Evolutionary conservation across 176 grass and related monocot species (phyloP), one percentile per base, ranked within the genome.

Genomic region (Saccharum spontaneum): DNA sequence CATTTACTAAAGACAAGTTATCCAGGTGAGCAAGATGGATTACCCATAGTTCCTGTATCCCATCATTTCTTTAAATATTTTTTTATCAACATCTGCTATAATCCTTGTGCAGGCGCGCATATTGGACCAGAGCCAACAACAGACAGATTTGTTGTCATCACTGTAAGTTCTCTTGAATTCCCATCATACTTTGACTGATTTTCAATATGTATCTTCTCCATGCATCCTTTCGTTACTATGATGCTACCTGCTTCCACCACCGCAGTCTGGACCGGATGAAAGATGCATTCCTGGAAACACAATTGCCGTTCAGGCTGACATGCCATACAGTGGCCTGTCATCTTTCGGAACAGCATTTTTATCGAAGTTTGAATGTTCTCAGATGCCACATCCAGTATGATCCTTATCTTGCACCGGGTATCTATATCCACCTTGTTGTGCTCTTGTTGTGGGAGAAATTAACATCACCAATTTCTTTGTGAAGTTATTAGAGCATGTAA

Each of bases 81-180:
- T 6, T 77, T 83, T 75, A 54, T 81, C 22, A 67, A 30, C 8
- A 73, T 64, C 17, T 52, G 63, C 2, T 55, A 45, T 61, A n/a
- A 43, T 83, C 0, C 44, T 67, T 77, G 26, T 83, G 41, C 83
- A 94, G 95, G 95, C 71, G 88, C 90, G 75, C 95, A 97, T 88
- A 92, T 97, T 83, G 95, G 95, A 48, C 92, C 95, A 67, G 95
- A 97, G 64, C 95, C 95, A 67, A 97, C 95, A 78, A 97, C 95
- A 16, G 92, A 97, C 54, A 81, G 95, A 91, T 94, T 97, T 87
- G 84, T 92, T 85, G 95, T 94, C 62, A 84, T 97, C 26, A 91
- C 88, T 73, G 95, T 97, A 84, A 78, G 83, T 87, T 82, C 54
- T 78, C 1, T 62, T 22, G 45, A 61, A 85, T 45, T 63, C 18